Conservation (phyloP, 2,329 filamentous ascomycete species). For the Arthrobotrys conoides region DNA sequence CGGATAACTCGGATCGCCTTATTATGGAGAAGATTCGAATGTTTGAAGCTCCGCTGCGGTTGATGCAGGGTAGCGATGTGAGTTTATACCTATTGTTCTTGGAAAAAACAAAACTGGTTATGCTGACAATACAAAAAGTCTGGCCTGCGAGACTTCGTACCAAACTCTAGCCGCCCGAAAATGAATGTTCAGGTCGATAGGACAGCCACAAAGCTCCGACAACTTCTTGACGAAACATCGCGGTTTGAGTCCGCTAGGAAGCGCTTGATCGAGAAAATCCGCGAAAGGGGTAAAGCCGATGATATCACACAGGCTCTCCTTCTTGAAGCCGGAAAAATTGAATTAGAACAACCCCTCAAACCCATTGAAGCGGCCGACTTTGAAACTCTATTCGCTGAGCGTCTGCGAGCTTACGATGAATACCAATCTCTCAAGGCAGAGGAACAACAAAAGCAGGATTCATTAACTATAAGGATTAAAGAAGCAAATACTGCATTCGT, state of each 20-base stretch:
- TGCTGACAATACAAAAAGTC: conserved; percentile 19
- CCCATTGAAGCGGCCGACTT: conserved; percentile 90
- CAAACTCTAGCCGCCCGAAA: conserved; percentile 82
- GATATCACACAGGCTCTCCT: conserved; percentile 90
- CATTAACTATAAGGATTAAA: conserved; percentile 77
- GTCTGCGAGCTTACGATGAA: conserved; percentile 82
- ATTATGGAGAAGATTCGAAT: conserved; percentile 84
- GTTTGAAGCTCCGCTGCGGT: conserved; percentile 79
- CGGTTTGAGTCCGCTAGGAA: conserved; percentile 84
- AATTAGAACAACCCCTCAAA: conserved; percentile 87
- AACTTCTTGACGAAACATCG: conserved; percentile 85
- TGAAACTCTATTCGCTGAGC: conserved; percentile 87
- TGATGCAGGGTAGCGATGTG: conserved; percentile 70
- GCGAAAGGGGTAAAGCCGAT: conserved; percentile 84
- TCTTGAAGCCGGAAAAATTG: conserved; percentile 84
- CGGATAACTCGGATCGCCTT: conserved; percentile 76
- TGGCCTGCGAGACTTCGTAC: conserved; percentile 71
- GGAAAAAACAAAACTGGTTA: not conserved
- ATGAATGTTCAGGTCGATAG: conserved; percentile 85
- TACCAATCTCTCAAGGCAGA: conserved; percentile 80
- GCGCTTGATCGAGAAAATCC: conserved; percentile 82
- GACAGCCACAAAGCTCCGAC: conserved; percentile 82
- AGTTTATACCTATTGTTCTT: not conserved
- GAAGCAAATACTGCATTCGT: conserved; percentile 85
- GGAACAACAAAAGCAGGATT: conserved; percentile 82